These are phyloP conservation scores for Apiotrichum veenhuisii DNA, from an alignment of 1,284 basidiomycete genomes.

Conservation along the genomic window DNA sequence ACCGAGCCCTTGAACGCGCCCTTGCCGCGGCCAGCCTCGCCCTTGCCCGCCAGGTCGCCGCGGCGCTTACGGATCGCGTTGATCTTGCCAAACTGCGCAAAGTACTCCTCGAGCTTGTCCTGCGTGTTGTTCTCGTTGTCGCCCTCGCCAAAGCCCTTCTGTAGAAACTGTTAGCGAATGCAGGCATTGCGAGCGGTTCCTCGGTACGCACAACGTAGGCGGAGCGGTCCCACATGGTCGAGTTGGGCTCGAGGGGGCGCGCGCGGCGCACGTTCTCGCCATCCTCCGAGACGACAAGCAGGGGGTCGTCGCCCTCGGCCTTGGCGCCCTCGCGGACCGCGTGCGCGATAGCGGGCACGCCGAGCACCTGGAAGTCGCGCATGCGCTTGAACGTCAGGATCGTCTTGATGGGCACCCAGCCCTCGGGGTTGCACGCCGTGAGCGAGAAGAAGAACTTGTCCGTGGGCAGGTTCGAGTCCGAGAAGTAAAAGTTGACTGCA, in stretches of 20 bases:
- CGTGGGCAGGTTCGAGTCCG: constrained; percentile 90
- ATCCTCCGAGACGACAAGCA: constrained; percentile 68
- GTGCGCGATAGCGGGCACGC: constrained; percentile 62
- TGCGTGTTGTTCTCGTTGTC: constrained; percentile 63
- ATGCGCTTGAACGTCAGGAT: constrained; percentile 96
- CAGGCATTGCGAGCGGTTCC: background rate
- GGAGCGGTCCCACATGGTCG: constrained; percentile 66
- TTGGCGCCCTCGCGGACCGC: constrained; percentile 56
- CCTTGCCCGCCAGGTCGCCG: constrained; percentile 53
- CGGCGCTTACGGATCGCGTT: constrained; percentile 81
- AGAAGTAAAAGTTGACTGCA: constrained; percentile 95
- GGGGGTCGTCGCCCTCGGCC: constrained; percentile 52
- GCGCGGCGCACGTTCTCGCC: constrained; percentile 68
- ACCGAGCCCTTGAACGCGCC: constrained; percentile 83
- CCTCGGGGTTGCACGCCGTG: constrained; percentile 66
- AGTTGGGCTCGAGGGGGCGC: constrained; percentile 64
- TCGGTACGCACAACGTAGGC: constrained; percentile 69
- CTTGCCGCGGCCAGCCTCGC: constrained; percentile 57
- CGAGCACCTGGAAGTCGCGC: constrained; percentile 64
- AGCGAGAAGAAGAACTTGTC: constrained; percentile 98
- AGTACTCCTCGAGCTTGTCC: constrained; percentile 74
- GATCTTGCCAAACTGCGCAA: constrained; percentile 73
- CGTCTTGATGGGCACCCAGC: constrained; percentile 87
- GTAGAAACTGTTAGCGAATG: constrained; percentile 8
- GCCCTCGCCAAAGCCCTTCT: constrained; percentile 83